A percentile compares a stretch with the other conserved stretches of the same genome.
Evolutionary conservation across 225 moss, liverwort and hornwort genomes (phyloP).

Genomic region (Sphagnum contortum): DNA sequence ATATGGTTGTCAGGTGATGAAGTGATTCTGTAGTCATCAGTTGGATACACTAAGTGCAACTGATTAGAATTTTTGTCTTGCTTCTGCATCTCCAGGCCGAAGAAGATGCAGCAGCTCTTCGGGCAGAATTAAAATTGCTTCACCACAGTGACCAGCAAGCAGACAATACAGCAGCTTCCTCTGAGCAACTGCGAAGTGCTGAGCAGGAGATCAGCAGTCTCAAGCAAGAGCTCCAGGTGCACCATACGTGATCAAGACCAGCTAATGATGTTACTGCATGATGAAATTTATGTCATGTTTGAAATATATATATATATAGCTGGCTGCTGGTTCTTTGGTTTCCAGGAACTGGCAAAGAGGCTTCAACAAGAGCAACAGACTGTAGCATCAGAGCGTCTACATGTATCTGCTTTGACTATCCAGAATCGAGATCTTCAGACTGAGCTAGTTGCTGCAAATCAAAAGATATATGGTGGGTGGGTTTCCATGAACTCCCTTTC

Average conservation of each 20-base stretch:
- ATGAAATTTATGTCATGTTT: no score
- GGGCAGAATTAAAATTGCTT: constrained; percentile 77
- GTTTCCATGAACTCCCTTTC: neutral
- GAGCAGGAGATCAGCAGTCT: constrained; percentile 72
- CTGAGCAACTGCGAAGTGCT: constrained; percentile 47
- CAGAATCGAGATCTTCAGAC: constrained; percentile 64
- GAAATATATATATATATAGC: no score
- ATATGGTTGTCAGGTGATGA: no score
- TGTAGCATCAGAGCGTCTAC: constrained; percentile 57
- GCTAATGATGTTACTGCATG: no score
- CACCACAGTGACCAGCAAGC: constrained; percentile 66
- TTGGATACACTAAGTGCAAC: no score
- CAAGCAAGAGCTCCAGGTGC: constrained; percentile 77
- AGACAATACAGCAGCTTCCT: constrained; percentile 37
- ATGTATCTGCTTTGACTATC: constrained; percentile 34
- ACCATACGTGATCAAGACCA: neutral
- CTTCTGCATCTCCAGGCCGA: constrained; percentile 44
- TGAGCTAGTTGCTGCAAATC: constrained; percentile 39
- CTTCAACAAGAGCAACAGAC: constrained; percentile 94
- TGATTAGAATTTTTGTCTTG: no score
- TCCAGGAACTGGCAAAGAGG: constrained; percentile 60
- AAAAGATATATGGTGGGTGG: constrained; percentile 47
- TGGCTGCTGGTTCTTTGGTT: no score
- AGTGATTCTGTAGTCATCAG: no score
- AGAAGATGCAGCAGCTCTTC: constrained; percentile 81